Base-by-base conservation (phyloP, 768 basidiomycete species). In the Auricularia auricula-judae region DNA sequence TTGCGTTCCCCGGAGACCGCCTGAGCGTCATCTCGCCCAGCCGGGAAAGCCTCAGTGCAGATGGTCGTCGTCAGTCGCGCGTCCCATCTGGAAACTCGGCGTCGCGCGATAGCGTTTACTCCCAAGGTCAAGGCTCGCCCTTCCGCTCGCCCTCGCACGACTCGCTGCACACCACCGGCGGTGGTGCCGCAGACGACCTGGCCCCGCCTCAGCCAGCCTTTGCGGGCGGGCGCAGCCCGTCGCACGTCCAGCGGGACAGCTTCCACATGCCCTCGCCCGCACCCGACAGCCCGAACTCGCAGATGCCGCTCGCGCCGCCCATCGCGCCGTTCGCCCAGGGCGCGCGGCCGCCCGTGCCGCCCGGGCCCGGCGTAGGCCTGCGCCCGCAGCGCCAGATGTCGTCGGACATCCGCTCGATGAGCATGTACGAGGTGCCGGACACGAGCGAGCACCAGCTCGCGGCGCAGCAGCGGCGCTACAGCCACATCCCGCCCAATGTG, bases 401-500 rank as follows among this genome's bases (percentile, higher is more conserved):
- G 18, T n/a, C 56, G 11, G 56, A 29, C 56, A 59, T 5, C 23
- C 56, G 56, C 29, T 29, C 56, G 33, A 29, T 59, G 29, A 59
- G 56, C 56, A 12, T 59, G 29, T 59, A 59, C 56, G 56, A 59
- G 23, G 23, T 23, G 56, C 23, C 56, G 23, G 23, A 59, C 16
- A 59, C 56, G 29, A 59, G 56, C 56, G 56, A 59, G 56, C 29
- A 29, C 56, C 56, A 59, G 56, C 56, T 59, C 29, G 56, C 56
- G 1, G 21, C 56, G 56, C 56, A 59, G 56, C 56, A 59, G 34
- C 56, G 56, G 16, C 56, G 56, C 14, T 59, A 59, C 56, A 59
- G 56, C 56, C 56, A 59, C 23, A 23, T 59, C 14, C 56, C 56
- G 34, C 56, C 56, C 23, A 11, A 18, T 10, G 14, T 21, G 54